A percentile compares a stretch with the other conserved stretches of the same genome.
Conservation (phyloP, 164 flowering plant genomes). For the Piper longum region DNA sequence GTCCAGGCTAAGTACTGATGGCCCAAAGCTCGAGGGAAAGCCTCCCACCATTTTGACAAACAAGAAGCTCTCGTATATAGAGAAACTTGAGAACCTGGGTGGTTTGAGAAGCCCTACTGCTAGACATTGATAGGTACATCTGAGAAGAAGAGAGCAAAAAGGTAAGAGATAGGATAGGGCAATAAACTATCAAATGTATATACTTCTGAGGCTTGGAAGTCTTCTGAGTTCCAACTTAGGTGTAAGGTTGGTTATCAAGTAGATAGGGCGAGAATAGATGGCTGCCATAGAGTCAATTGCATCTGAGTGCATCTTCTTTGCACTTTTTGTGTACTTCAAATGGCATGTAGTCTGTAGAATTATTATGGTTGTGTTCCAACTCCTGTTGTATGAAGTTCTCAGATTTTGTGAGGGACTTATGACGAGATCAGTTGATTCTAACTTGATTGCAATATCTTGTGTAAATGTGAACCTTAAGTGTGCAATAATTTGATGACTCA, state of each 20-base stretch:
- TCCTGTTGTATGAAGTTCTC: too few relatives aligned
- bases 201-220: conserved; percentile 7
- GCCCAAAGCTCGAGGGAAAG: conserved; percentile 16
- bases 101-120: conserved; percentile 75
- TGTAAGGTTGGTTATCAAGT: conserved; percentile 1
- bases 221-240: not conserved
- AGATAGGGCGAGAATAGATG: not conserved
- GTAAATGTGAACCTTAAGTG: too few relatives aligned
- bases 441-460: too few relatives aligned
- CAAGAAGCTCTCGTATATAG: conserved; percentile 49
- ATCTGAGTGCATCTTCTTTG: too few relatives aligned
- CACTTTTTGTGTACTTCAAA: too few relatives aligned
- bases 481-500: too few relatives aligned
- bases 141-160: conserved; percentile 2
- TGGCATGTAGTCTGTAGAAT: too few relatives aligned
- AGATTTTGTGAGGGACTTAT: too few relatives aligned
- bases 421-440: too few relatives aligned
- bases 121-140: conserved; percentile 36
- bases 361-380: too few relatives aligned
- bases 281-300: not conserved
- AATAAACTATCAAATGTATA: conserved; percentile 11
- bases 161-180: conserved; percentile 4
- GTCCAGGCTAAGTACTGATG: conserved; percentile 9
- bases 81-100: conserved; percentile 57
- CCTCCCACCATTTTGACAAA: conserved; percentile 18